These are phyloP conservation scores for Rutidosis leptorrhynchoides DNA, from an alignment of 129 eudicot genomes.

Conservation along the genomic window DNA sequence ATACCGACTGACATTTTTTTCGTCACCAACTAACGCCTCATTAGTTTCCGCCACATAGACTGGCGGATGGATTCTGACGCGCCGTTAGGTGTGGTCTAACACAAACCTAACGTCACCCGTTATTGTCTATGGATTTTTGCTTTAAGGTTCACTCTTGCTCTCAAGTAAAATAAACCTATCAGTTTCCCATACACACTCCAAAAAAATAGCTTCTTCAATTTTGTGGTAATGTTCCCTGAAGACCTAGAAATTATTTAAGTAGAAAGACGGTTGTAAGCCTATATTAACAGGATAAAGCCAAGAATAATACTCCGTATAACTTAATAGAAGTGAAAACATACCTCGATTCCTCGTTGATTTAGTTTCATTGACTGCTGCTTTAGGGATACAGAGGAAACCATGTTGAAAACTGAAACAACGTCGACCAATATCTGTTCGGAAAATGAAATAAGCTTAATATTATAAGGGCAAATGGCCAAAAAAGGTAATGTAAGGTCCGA, in stretches of 20 bases:
- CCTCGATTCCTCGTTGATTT: constrained; percentile 82
- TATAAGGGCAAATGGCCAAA: too few relatives aligned
- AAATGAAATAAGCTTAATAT: background rate
- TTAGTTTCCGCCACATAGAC: too few relatives aligned
- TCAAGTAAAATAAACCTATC: constrained; percentile 64
- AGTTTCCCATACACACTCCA: constrained; percentile 75
- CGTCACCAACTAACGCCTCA: too few relatives aligned
- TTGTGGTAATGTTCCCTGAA: constrained; percentile 65
- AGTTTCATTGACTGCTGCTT: constrained; percentile 58
- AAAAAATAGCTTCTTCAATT: constrained; percentile 42
- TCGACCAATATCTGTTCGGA: constrained; percentile 66
- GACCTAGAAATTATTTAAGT: constrained; percentile 41
- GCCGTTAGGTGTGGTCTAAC: too few relatives aligned
- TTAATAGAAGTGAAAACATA: constrained; percentile 14
- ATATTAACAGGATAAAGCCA: background rate
- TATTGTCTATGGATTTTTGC: constrained; percentile 29
- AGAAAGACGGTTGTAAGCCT: background rate
- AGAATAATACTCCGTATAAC: background rate
- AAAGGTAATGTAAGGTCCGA: too few relatives aligned
- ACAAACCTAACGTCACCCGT: constrained; percentile 27
- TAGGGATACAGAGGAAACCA: constrained; percentile 55
- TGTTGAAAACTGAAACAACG: constrained; percentile 57
- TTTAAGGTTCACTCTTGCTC: constrained; percentile 32
- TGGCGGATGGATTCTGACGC: too few relatives aligned
- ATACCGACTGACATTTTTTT: too few relatives aligned